These are phyloP conservation scores for Diplocarpon mali DNA, from an alignment of 2,329 filamentous ascomycete species.

Conservation along the genomic window DNA sequence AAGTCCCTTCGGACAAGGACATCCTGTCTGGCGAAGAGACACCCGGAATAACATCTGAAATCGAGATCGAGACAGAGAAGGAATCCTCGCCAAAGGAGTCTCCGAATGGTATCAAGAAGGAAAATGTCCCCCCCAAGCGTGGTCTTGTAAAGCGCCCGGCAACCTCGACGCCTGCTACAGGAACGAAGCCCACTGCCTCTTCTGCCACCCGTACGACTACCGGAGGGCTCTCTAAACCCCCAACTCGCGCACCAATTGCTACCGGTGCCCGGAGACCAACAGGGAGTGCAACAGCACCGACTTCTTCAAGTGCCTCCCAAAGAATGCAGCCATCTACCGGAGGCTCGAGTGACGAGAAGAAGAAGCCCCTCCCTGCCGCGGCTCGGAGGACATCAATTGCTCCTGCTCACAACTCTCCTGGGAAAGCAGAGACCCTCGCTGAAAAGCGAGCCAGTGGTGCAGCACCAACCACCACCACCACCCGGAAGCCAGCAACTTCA, in stretches of 20 bases:
- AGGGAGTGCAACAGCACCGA: constrained; percentile 23
- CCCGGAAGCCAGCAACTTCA: constrained; percentile 24
- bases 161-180: constrained; percentile 18
- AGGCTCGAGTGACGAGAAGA: constrained; percentile 27
- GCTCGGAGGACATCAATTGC: constrained; percentile 25
- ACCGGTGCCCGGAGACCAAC: constrained; percentile 23
- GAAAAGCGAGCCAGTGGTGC: constrained; percentile 21
- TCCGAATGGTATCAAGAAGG: constrained; percentile 25
- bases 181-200: constrained; percentile 20
- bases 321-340: constrained; percentile 22
- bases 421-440: constrained; percentile 21
- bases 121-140: constrained; percentile 23
- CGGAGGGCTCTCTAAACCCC: constrained; percentile 27
- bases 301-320: constrained; percentile 23
- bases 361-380: constrained; percentile 19
- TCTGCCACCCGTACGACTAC: constrained; percentile 21
- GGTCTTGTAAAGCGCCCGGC: constrained; percentile 21
- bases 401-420: constrained; percentile 17
- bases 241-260: constrained; percentile 21
- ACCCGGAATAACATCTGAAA: constrained; percentile 19
- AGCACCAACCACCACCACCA: constrained; percentile 23
- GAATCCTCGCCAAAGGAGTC: constrained; percentile 17
- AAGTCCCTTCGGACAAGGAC: constrained; percentile 16
- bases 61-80: constrained; percentile 21
- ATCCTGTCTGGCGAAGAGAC: constrained; percentile 21